Base-by-base conservation (phyloP, 2,329 filamentous ascomycete genomes). In the Paraphaeosphaeria sporulosa region DNA sequence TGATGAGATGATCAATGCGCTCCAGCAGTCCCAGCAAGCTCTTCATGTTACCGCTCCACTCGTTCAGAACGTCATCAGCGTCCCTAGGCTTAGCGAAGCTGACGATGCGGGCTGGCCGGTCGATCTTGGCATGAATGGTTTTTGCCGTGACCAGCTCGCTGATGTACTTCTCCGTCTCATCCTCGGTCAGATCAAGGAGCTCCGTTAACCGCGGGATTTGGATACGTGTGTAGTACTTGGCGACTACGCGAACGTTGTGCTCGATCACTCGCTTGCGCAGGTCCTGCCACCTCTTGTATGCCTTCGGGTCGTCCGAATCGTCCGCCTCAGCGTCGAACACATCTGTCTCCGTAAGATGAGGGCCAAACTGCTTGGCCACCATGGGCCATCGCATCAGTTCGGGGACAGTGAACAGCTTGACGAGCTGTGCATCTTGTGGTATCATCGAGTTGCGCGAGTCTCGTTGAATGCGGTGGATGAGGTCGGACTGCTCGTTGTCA, bases 11-110 rank as follows among this genome's bases (percentile, higher is more conserved):
- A 76, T 99, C 95, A 63, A 99, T 96, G 64, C 93, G 87, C 84
- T 97, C 93, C 74, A 97, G 76, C 57, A 94, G 81, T 12, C 92
- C 93, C 66, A 97, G 81, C 71, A 97, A 81, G 75, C 90, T 94
- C 89, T 95, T 96, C 93, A 97, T 98, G 80, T 97, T 97, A 73
- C 92, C 90, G 78, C 93, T 97, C 95, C 95, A 99, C 81, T 99
- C 95, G 76, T 99, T 99, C 74, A 99, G 83, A 55, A 97, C 89
- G 79, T 99, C 95, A 75, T 99, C 95, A 1, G 94, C 93, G 79
- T 97, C 94, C 65, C 94, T 88, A 55, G 94, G 93, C 85, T 96
- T 95, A 64, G 94, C 93, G 75, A 99, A 99, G 79, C 86, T 97
- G 72, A 99, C 93, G 62, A 98, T 87, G 60, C 92, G 87, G 6